Evolutionary conservation across 2,329 filamentous ascomycete species (phyloP).

Genomic region (Septoria petroselini): DNA sequence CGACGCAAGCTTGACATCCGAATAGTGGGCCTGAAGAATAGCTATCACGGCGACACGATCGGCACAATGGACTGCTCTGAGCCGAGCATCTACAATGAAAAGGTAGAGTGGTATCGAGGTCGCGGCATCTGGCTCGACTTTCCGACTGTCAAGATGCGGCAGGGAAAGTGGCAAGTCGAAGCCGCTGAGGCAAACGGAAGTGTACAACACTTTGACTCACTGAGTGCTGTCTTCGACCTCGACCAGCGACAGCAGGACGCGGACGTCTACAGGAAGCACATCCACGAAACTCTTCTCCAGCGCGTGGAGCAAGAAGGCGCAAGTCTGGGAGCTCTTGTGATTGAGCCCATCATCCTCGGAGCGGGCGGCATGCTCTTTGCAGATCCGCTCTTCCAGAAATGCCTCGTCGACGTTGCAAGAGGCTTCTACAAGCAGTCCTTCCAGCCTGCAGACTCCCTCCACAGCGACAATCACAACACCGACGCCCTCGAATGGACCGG

Average conservation of each 20-base stretch:
- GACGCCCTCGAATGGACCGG: slow-evolving; percentile 59
- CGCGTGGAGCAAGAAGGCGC: slow-evolving; percentile 49
- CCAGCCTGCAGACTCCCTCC: not conserved
- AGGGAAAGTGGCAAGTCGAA: slow-evolving; percentile 65
- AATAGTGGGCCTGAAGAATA: slow-evolving; percentile 72
- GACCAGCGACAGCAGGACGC: slow-evolving; percentile 23
- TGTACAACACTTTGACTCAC: slow-evolving; percentile 45
- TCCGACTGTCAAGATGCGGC: slow-evolving; percentile 64
- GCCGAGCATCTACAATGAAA: slow-evolving; percentile 73
- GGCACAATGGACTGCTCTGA: slow-evolving; percentile 84
- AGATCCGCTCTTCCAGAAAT: slow-evolving; percentile 78
- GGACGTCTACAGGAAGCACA: slow-evolving; percentile 32
- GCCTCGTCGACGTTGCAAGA: slow-evolving; percentile 66
- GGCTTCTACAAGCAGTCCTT: slow-evolving; percentile 19
- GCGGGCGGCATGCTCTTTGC: slow-evolving; percentile 81
- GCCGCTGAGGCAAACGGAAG: slow-evolving; percentile 47
- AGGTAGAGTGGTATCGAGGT: slow-evolving; percentile 81
- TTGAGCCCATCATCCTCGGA: slow-evolving; percentile 77
- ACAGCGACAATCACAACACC: not conserved
- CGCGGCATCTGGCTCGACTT: slow-evolving; percentile 78
- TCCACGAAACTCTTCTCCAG: slow-evolving; percentile 53
- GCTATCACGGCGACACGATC: slow-evolving; percentile 85
- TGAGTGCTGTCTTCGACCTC: slow-evolving; percentile 62
- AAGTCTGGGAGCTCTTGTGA: slow-evolving; percentile 72
- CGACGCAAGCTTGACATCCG: slow-evolving; percentile 54